Evolutionary conservation across 768 basidiomycete genomes (phyloP), one percentile per base, ranked within the genome.

Genomic region (Strobilomyces dryophilus): DNA sequence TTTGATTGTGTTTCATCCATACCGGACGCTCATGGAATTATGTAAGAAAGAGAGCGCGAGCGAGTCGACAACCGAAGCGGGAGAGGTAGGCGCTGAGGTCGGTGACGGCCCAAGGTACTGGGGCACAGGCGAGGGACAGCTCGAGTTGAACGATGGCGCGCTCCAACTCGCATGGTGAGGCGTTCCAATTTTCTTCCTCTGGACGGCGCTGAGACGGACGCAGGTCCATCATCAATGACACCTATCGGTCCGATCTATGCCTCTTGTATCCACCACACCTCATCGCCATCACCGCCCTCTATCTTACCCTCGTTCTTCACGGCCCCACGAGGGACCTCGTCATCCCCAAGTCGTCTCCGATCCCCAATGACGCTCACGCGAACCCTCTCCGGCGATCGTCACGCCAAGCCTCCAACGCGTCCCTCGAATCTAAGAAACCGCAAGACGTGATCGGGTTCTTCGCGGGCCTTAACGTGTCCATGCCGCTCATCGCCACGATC

Each of bases 211-310:
- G 14, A 35, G 17, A 17, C 2, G 1, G 31, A 27, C n/a, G 17
- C 56, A 97, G 94, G 91, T 94, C 93, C 66, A 84, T 98, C 66
- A 83, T 99, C 65, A 99, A 98, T 72, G 95, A 98, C 69, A 93
- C 90, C 0, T 98, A 93, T 65, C 84, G 95, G 49, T 94, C 92
- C 5, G 90, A 95, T 51, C 76, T 99, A 18, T 93, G 92, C 65
- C 83, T 99, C n/a, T 71, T 97, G 27, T 87, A 98, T 66, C 95
- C 97, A 0, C 97, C 97, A 0, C 93, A 98, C 66, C 76, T 98
- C 51, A 90, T 98, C 59, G 93, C 95, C 20, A 81, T 98, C 63
- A 86, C 95, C 0, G 89, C 92, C 0, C 81, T 99, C 51, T 97
- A 93, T 73, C 82, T 98, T 53, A 87, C 90, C 0, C 84, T 92